A percentile compares a stretch with the other conserved stretches of the same genome.
These are phyloP conservation scores for Crotalaria pallida DNA, from an alignment of 306 rosid species.

Conservation along the genomic window DNA sequence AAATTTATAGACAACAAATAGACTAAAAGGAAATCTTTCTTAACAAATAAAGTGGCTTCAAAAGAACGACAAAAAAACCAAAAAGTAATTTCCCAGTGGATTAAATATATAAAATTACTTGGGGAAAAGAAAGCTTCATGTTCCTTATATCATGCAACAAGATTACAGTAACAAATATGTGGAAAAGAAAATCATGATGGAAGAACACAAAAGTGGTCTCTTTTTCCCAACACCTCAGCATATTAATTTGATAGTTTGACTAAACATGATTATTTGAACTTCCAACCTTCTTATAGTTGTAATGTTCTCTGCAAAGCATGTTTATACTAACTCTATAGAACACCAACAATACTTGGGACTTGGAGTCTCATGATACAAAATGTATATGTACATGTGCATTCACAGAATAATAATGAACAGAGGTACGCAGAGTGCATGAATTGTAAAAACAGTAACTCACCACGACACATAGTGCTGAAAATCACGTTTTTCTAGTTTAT, in stretches of 20 bases:
- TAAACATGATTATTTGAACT: constrained; percentile 2
- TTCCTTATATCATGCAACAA: constrained; percentile 1
- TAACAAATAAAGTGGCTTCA: not conserved
- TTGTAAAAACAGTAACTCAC: constrained; percentile 38
- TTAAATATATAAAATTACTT: not conserved
- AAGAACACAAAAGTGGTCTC: not conserved
- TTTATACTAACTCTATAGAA: constrained; percentile 11
- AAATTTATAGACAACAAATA: not conserved
- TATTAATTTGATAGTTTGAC: constrained; percentile 14
- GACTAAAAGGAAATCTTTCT: not conserved
- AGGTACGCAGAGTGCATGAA: not conserved
- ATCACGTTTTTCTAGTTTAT: constrained; percentile 63
- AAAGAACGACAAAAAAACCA: not conserved
- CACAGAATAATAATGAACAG: not conserved
- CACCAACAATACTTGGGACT: constrained; percentile 8
- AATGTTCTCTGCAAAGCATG: not conserved
- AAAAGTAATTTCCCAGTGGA: not conserved
- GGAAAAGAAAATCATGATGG: not conserved
- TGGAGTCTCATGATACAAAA: not conserved
- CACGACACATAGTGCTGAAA: constrained; percentile 82
- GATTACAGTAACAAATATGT: not conserved
- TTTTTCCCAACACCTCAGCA: not conserved
- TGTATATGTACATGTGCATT: not conserved
- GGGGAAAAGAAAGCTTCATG: not conserved
- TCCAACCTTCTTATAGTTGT: not conserved